Evolutionary conservation across 2,329 filamentous ascomycete species (phyloP).

Genomic region (Cryphonectria naterciae): DNA sequence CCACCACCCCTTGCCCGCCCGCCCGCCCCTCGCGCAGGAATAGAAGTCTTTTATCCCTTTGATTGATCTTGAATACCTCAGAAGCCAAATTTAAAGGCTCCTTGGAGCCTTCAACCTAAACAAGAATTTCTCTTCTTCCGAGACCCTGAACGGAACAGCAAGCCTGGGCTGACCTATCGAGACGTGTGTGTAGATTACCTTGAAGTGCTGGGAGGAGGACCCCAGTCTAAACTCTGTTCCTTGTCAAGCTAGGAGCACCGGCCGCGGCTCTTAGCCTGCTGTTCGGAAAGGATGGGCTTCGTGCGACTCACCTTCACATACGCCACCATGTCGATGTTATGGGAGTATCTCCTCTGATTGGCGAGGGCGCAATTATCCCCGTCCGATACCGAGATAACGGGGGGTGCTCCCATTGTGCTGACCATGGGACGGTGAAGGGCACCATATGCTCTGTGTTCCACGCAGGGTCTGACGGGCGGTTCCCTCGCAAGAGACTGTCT

Average conservation of each 20-base stretch:
- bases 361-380: not conserved
- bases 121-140: not conserved
- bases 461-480: not conserved
- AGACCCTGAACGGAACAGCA: not conserved
- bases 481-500: not conserved
- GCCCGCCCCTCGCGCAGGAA: too few species aligned
- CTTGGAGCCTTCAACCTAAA: not conserved
- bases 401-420: slow-evolving; percentile 10
- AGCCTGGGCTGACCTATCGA: not conserved
- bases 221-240: slow-evolving; percentile 1
- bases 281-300: not conserved
- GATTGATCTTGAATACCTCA: not conserved
- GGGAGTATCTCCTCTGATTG: not conserved
- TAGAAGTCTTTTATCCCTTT: not conserved
- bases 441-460: slow-evolving; percentile 3
- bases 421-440: slow-evolving; percentile 6
- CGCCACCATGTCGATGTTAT: not conserved
- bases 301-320: not conserved
- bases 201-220: not conserved
- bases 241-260: not conserved
- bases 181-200: not conserved
- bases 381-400: slow-evolving; percentile 6
- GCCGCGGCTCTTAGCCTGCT: not conserved
- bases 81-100: not conserved
- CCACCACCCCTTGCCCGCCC: not conserved